These are phyloP conservation scores for Coleophoma eucalyptorum DNA, from an alignment of 2,329 filamentous ascomycete species.

Conservation along the genomic window DNA sequence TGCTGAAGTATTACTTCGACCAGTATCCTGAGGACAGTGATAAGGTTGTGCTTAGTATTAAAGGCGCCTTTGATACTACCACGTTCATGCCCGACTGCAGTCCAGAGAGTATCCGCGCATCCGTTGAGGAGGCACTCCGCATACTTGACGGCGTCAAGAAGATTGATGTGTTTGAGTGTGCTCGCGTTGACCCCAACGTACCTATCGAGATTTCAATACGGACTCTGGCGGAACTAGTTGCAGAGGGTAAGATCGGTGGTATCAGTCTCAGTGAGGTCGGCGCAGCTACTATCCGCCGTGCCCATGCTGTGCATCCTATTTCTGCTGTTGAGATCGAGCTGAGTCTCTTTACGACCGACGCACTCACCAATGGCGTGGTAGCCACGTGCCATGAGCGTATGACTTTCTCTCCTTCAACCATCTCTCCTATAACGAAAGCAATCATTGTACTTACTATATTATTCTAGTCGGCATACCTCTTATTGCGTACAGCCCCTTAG, in stretches of 20 bases:
- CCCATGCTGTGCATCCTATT: constrained; percentile 41
- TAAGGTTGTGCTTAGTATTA: constrained; percentile 56
- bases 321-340: constrained; percentile 49
- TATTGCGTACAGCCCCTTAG: constrained; percentile 40
- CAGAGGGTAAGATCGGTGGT: constrained; percentile 40
- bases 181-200: constrained; percentile 29
- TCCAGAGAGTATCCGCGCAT: constrained; percentile 46
- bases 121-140: constrained; percentile 49
- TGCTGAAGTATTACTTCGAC: constrained; percentile 57
- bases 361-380: constrained; percentile 29
- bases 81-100: constrained; percentile 40
- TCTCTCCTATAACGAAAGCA: no score
- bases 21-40: constrained; percentile 58
- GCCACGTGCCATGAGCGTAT: constrained; percentile 32
- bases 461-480: constrained; percentile 31
- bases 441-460: no score
- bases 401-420: no score
- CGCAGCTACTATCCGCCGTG: constrained; percentile 36
- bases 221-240: constrained; percentile 39
- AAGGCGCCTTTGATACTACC: constrained; percentile 42
- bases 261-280: constrained; percentile 43
- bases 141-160: constrained; percentile 37
- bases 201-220: constrained; percentile 42
- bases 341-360: constrained; percentile 38
- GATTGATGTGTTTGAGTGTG: constrained; percentile 43